Base-by-base conservation (phyloP, 2,329 filamentous ascomycete species). In the Verticillium albo-atrum region DNA sequence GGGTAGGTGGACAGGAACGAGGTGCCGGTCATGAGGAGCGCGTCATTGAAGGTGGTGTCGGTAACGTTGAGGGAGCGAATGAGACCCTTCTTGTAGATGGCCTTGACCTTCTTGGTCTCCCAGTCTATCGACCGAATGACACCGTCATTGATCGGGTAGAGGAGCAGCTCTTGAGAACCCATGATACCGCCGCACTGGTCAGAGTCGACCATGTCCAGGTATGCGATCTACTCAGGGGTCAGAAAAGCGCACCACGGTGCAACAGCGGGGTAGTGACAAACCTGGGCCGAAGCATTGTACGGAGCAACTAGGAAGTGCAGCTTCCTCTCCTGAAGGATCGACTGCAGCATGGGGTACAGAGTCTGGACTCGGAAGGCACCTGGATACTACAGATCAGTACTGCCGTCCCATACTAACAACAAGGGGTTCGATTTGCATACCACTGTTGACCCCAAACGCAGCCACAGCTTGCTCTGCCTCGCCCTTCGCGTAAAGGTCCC, bases 201-300 rank as follows among this genome's bases (percentile, higher is more conserved):
- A 12, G 84, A 84, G 61, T 90, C 82, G 58, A 81, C 75, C 71
- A 86, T 84, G 63, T 90, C 86, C 60, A 96, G 86, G 70, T 94
- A 92, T 53, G 91, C 89, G 63, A 97, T 84, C 88, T 92, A 67
- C 53, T 35, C 50, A 37, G 25, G 26, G 63, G 63, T 75, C 54
- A 75, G 71, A 61, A 28, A 26, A 28, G 51, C 5, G 25, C n/a
- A 28, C 6, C 27, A 61, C 57, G 34, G 30, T 54, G 17, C 7
- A 50, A 34, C 17, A 26, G 27, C 54, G 56, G 27, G 30, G 3
- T 12, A 2, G 5, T 51, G 25, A 47, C 51, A 70, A 75, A 94
- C 91, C 85, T 96, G 92, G 60, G 91, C 91, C 68, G 89, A 89
- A 37, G 93, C 92, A 72, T 89, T 92, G 78, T 92, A 96, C 1